Evolutionary conservation across 768 basidiomycete species (phyloP).

Genomic region (Termitomyces sp.): DNA sequence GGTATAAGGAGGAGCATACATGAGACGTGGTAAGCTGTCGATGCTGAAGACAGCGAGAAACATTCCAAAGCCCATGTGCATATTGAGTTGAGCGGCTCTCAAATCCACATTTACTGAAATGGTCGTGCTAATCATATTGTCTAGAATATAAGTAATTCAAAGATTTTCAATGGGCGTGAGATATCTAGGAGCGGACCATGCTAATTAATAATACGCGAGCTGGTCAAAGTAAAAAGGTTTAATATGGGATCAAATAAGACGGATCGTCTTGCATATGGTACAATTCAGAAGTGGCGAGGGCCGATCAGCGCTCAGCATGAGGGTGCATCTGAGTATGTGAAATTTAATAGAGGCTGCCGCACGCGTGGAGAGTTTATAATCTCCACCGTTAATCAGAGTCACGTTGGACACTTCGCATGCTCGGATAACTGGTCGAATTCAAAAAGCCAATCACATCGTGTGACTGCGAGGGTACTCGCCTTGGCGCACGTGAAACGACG

Average conservation of each 20-base stretch:
- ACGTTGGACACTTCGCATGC: no score
- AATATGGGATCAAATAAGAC: neutral
- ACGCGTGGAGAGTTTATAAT: neutral
- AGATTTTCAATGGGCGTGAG: no score
- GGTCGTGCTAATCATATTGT: no score
- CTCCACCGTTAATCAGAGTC: neutral
- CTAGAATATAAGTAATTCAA: no score
- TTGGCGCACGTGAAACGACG: neutral
- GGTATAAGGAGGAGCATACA: no score
- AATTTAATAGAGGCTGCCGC: neutral
- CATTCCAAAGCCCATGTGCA: no score
- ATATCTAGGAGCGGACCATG: neutral
- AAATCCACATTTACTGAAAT: no score
- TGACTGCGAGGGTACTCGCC: neutral
- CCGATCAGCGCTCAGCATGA: neutral
- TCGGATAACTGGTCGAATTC: no score
- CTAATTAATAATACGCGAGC: neutral
- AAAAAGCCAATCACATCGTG: no score
- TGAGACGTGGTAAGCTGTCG: no score
- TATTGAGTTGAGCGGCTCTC: no score
- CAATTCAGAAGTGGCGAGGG: neutral
- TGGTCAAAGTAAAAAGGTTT: neutral
- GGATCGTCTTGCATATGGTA: neutral
- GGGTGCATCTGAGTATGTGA: neutral
- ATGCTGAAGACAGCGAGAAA: no score